Evolutionary conservation across 148 eudicot species (phyloP).

Genomic region (Chenopodium berlandieri): DNA sequence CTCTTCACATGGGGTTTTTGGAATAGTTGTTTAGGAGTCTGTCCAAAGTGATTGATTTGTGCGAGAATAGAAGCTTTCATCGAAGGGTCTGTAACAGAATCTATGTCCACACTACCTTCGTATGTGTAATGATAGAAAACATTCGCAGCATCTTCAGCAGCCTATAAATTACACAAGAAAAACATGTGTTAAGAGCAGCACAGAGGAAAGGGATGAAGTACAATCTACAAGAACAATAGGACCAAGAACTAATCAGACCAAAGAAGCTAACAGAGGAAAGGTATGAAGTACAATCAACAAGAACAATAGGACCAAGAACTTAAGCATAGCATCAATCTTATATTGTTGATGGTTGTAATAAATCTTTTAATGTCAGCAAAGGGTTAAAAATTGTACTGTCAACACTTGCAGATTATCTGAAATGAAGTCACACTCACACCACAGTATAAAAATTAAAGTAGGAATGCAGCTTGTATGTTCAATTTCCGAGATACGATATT

Average conservation of each 20-base stretch:
- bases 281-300: conserved; percentile 4
- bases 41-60: conserved; percentile 97
- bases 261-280: neutral
- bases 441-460: neutral
- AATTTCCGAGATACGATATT: neutral
- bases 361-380: neutral
- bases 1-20: conserved; percentile 83
- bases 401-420: neutral
- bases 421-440: neutral
- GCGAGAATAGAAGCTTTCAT: conserved; percentile 98
- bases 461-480: neutral
- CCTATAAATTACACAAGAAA: conserved; percentile 46
- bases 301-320: neutral
- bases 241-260: conserved; percentile 1
- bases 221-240: conserved; percentile 5
- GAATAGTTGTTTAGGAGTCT: conserved; percentile 93
- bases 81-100: conserved; percentile 85
- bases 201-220: neutral
- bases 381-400: neutral
- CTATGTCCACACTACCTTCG: conserved; percentile 94
- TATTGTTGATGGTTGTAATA: neutral
- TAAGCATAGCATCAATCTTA: conserved; percentile 2
- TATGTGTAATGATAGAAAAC: conserved; percentile 98
- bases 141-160: conserved; percentile 95
- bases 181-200: conserved; percentile 11